A percentile compares a stretch with the other conserved stretches of the same genome.
Evolutionary conservation across 2,329 filamentous ascomycete species (phyloP).

Genomic region (Fusarium sp.): DNA sequence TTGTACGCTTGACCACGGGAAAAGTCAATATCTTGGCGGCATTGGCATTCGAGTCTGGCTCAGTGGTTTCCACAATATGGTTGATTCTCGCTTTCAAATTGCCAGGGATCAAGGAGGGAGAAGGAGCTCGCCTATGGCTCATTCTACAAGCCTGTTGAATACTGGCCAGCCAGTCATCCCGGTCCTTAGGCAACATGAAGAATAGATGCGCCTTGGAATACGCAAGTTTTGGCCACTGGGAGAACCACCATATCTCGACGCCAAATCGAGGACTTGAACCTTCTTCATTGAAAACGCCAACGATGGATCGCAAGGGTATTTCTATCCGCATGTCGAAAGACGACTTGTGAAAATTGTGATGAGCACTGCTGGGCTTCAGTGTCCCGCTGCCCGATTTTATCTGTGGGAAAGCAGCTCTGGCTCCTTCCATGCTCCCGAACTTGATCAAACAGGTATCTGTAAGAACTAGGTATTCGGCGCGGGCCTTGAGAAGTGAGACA

Average conservation of each 20-base stretch:
- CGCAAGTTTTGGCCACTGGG: slow-evolving; percentile 51
- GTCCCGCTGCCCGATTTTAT: slow-evolving; percentile 44
- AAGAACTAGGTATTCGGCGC: slow-evolving; percentile 60
- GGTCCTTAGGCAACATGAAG: slow-evolving; percentile 57
- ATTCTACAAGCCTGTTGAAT: slow-evolving; percentile 54
- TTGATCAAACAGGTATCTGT: slow-evolving; percentile 60
- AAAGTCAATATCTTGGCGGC: slow-evolving; percentile 53
- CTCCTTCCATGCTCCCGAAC: slow-evolving; percentile 58
- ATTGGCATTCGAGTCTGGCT: slow-evolving; percentile 46
- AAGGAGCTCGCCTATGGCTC: slow-evolving; percentile 47
- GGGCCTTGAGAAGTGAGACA: slow-evolving; percentile 57
- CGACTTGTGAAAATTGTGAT: slow-evolving; percentile 41
- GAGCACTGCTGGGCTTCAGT: slow-evolving; percentile 33
- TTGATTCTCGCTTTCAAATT: slow-evolving; percentile 58
- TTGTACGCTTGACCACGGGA: slow-evolving; percentile 59
- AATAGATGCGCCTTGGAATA: slow-evolving; percentile 59
- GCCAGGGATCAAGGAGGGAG: slow-evolving; percentile 51
- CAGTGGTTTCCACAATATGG: slow-evolving; percentile 55
- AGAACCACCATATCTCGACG: slow-evolving; percentile 66
- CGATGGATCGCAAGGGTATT: slow-evolving; percentile 59
- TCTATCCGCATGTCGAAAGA: slow-evolving; percentile 52
- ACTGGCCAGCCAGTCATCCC: slow-evolving; percentile 59
- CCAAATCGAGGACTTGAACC: slow-evolving; percentile 58
- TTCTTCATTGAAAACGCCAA: slow-evolving; percentile 62
- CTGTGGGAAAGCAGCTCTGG: slow-evolving; percentile 57